Base-by-base conservation (phyloP, 371 early-diverging fungal genomes). In the Rhizomucor pusillus region DNA sequence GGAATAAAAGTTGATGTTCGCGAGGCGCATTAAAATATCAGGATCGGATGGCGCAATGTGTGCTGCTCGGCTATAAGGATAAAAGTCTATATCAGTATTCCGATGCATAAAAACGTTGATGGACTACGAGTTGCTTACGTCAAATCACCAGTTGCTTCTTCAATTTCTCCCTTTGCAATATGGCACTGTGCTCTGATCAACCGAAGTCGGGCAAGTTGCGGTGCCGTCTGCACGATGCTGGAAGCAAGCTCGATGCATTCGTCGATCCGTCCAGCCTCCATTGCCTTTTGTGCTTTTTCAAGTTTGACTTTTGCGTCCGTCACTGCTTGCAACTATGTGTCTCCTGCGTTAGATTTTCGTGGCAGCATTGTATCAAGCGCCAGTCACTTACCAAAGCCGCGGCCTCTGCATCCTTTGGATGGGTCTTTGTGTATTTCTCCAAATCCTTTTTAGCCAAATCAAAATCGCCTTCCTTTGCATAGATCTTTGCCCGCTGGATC, bases 91-190 rank as follows among this genome's bases (percentile, higher is more conserved):
- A 35, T 20, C 45, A n/a, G 16, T n/a, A 40, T 5, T 16, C 1
- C 5, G 46, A 6, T 25, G 16, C 39, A 55, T 37, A 37, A 11
- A 37, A 9, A 37, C 37, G 9, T 37, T 37, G 37, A 37, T 9
- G 16, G 36, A 49, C 29, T 33, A 11, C 10, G 3, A 34, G 16
- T 7, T 22, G 43, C 18, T 69, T 79, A 86, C 85, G 77, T 78
- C 33, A 87, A 72, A 65, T 96, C 96, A 11, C 87, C 86, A 50
- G 85, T 82, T 3, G 94, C 94, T 64, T 88, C 88, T 56, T 90
- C 93, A 25, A 86, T 74, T 49, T 93, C 90, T 13, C 88, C 88
- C 36, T 77, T 67, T 1, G 78, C 77, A 24, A 90, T 58, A 60
- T 92, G 82, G 58, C 88, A 89, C 43, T 90, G 71, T n/a, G 92